Evolutionary conservation across 176 grass and related monocot species (phyloP).

Genomic region (Tillandsia fasciculata): DNA sequence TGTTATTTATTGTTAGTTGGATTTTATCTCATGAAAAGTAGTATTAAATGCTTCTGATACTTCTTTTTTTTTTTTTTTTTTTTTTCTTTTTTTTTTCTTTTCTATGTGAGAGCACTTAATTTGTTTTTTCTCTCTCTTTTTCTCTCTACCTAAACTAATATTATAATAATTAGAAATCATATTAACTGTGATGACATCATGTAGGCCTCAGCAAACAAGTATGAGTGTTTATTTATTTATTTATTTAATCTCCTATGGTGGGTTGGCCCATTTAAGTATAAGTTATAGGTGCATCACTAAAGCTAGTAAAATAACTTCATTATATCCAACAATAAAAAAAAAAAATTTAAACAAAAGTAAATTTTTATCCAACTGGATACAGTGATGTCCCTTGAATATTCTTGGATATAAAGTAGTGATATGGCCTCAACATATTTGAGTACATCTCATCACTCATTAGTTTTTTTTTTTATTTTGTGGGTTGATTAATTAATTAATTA

Average conservation of each 20-base stretch:
- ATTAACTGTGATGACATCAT: conserved; percentile 5
- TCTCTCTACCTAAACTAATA: neutral
- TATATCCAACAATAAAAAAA: neutral
- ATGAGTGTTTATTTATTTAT: neutral
- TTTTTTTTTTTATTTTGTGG: no score
- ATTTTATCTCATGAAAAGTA: no score
- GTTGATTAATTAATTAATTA: no score
- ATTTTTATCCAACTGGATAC: neutral
- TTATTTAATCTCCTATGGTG: neutral
- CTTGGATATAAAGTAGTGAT: no score
- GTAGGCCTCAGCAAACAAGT: neutral
- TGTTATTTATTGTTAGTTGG: no score
- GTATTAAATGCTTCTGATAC: no score
- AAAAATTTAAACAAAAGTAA: neutral
- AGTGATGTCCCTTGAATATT: neutral
- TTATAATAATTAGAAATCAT: neutral
- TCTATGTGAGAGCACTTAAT: no score
- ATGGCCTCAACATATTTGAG: no score
- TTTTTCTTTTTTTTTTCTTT: no score
- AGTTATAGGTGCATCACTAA: no score
- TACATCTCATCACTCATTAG: no score
- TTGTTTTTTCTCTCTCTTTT: neutral
- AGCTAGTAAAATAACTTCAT: neutral
- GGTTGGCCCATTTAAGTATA: neutral
- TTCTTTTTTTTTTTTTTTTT: no score